Percentiles rank a stretch among this genome's conserved stretches.
phyloP scores from a whole-genome alignment of 805 yeast genomes.

The Yarrowia sp. region DNA sequence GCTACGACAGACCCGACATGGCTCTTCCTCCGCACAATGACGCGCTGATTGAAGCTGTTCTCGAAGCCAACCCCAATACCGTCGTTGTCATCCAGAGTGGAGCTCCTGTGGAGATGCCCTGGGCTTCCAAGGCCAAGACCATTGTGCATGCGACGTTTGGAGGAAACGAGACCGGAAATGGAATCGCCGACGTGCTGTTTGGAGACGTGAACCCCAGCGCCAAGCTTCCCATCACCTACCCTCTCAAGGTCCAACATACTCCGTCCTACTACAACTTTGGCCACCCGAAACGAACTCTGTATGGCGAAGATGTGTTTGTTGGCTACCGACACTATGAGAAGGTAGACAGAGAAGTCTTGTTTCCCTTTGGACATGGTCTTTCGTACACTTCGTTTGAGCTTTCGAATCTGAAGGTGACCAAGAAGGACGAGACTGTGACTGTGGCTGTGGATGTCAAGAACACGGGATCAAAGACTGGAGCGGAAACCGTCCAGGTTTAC shows the following conservation, averaged over 20 bases:
- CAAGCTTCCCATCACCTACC: conserved; percentile 63
- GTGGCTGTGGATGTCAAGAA: conserved; percentile 12
- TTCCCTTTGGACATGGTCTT: conserved; percentile 69
- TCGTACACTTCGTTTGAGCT: conserved; percentile 63
- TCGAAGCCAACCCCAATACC: conserved; percentile 58
- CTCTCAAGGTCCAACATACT: conserved; percentile 59
- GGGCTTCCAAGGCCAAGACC: conserved; percentile 55
- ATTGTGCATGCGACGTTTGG: conserved; percentile 63
- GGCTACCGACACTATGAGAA: conserved; percentile 70
- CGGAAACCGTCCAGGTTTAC: conserved; percentile 23
- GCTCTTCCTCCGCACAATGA: conserved; percentile 59
- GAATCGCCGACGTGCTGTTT: conserved; percentile 64
- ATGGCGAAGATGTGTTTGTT: conserved; percentile 71
- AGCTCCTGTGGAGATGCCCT: conserved; percentile 66
- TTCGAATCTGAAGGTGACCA: conserved; percentile 51
- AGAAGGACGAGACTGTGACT: conserved; percentile 32
- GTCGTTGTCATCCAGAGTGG: conserved; percentile 66
- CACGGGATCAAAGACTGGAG: conserved; percentile 15
- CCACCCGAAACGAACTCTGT: conserved; percentile 50
- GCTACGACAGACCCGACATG: conserved; percentile 61
- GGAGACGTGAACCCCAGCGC: conserved; percentile 70
- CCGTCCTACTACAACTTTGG: conserved; percentile 63
- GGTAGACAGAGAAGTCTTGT: conserved; percentile 56
- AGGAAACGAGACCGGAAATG: conserved; percentile 65
- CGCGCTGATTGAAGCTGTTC: conserved; percentile 55